phyloP scores from a whole-genome alignment of 176 grass and related monocot genomes.

The Cenchrus americanus region DNA sequence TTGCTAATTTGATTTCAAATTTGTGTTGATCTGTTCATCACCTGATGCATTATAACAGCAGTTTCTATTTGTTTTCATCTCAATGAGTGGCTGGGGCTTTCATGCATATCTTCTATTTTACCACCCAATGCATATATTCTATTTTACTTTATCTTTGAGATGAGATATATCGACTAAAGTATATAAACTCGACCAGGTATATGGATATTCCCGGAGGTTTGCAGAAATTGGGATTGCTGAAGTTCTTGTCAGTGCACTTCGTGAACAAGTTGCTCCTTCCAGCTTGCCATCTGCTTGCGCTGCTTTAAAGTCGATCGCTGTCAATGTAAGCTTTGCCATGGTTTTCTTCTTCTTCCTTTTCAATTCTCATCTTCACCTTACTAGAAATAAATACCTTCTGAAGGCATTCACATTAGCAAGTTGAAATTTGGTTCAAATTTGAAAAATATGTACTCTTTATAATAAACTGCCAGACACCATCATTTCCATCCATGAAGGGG shows the following conservation, averaged over 20 bases:
- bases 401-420: not conserved
- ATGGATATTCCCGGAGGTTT: conserved; percentile 90
- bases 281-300: conserved; percentile 80
- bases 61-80: not conserved
- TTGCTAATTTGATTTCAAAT: conserved; percentile 15
- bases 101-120: not conserved
- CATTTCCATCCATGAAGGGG: conserved; percentile 10
- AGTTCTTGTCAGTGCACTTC: conserved; percentile 77
- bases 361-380: conserved; percentile 10
- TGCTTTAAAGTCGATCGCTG: conserved; percentile 90
- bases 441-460: not conserved
- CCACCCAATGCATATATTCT: not conserved
- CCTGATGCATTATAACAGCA: not conserved
- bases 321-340: conserved; percentile 72
- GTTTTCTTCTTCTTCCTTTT: not conserved
- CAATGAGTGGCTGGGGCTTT: not conserved
- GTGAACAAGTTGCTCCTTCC: conserved; percentile 57
- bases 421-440: not conserved
- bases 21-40: conserved; percentile 5
- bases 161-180: conserved; percentile 19
- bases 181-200: conserved; percentile 61
- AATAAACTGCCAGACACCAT: conserved; percentile 3
- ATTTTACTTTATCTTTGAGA: not conserved
- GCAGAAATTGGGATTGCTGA: conserved; percentile 82
- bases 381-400: conserved; percentile 1